Evolutionary conservation across 2,329 filamentous ascomycete genomes (phyloP).

Genomic region (Aspergillus arachidicola): DNA sequence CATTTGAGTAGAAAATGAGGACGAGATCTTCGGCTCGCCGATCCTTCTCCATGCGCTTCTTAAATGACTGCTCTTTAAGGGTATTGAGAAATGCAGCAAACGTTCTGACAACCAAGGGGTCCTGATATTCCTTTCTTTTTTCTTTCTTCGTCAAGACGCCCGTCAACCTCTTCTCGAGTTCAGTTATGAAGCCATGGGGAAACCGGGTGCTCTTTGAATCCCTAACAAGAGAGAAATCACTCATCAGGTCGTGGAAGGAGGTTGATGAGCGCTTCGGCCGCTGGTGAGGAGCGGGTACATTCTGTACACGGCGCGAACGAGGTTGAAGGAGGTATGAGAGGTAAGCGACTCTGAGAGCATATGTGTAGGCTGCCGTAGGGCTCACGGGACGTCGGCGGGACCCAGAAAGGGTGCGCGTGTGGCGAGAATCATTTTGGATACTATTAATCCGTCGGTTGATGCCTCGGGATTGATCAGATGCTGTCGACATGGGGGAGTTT

Average conservation of each 20-base stretch:
- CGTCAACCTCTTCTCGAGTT: conserved; percentile 76
- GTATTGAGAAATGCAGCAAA: conserved; percentile 94
- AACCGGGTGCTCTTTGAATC: conserved; percentile 72
- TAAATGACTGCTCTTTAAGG: conserved; percentile 84
- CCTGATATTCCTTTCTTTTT: conserved; percentile 82
- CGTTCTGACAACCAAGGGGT: conserved; percentile 86
- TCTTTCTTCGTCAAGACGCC: conserved; percentile 81
- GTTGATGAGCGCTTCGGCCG: conserved; percentile 70
- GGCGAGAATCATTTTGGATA: conserved; percentile 46
- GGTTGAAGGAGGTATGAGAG: conserved; percentile 92
- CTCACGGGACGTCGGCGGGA: conserved; percentile 47
- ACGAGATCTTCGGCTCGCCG: conserved; percentile 89
- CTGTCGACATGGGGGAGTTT: conserved; percentile 48
- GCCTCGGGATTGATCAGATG: conserved; percentile 49
- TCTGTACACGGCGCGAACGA: conserved; percentile 85
- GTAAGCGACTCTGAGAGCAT: conserved; percentile 86
- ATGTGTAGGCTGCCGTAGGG: conserved; percentile 83
- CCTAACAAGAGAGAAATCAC: conserved; percentile 73
- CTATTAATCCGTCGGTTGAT: conserved; percentile 51
- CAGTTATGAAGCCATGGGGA: conserved; percentile 70
- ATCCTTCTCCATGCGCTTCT: conserved; percentile 91
- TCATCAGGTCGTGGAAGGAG: conserved; percentile 78
- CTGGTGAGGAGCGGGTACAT: conserved; percentile 68
- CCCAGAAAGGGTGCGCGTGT: conserved; percentile 47
- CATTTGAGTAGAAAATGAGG: conserved; percentile 93